Percentiles rank a stretch among this genome's conserved stretches.
phyloP scores from a whole-genome alignment of 495 filamentous ascomycete genomes.

The Talaromyces adpressus region DNA sequence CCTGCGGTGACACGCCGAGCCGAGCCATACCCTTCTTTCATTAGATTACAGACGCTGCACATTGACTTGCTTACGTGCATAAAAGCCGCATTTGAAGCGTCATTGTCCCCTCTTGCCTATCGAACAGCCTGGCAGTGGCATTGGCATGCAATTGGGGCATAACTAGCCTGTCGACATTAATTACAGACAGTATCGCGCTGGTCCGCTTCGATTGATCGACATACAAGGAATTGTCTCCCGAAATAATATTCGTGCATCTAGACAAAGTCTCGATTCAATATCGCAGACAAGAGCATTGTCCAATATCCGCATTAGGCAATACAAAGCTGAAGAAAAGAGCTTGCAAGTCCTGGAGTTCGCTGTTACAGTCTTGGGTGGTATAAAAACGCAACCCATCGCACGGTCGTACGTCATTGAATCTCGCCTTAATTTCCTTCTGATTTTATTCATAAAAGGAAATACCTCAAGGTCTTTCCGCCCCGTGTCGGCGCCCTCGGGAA shows the following conservation, averaged over 20 bases:
- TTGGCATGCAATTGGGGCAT: neutral
- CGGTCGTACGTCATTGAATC: slow-evolving; percentile 8
- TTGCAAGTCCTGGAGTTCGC: neutral
- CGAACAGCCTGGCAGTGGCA: neutral
- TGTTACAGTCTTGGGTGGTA: slow-evolving; percentile 2
- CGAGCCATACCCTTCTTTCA: slow-evolving; percentile 1
- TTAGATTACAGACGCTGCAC: slow-evolving; percentile 3
- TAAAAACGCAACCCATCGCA: neutral
- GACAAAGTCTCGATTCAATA: neutral
- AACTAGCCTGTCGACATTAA: neutral
- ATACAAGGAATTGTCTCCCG: slow-evolving; percentile 4
- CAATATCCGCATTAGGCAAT: neutral
- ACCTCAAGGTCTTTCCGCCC: neutral
- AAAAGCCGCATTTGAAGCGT: slow-evolving; percentile 8
- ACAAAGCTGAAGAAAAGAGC: neutral
- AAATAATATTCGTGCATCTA: neutral
- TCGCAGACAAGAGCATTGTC: neutral
- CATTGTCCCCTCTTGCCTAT: neutral
- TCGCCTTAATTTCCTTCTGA: neutral
- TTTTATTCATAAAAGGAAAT: neutral
- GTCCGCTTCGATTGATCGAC: slow-evolving; percentile 9
- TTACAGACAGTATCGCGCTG: slow-evolving; percentile 7
- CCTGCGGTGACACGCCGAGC: slow-evolving; percentile 1
- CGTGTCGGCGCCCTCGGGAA: slow-evolving; percentile 37
- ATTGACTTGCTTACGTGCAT: slow-evolving; percentile 9